Evolutionary conservation across 768 basidiomycete species (phyloP), one percentile per base, ranked within the genome.

Genomic region (Trichaptum fuscoviolaceum): DNA sequence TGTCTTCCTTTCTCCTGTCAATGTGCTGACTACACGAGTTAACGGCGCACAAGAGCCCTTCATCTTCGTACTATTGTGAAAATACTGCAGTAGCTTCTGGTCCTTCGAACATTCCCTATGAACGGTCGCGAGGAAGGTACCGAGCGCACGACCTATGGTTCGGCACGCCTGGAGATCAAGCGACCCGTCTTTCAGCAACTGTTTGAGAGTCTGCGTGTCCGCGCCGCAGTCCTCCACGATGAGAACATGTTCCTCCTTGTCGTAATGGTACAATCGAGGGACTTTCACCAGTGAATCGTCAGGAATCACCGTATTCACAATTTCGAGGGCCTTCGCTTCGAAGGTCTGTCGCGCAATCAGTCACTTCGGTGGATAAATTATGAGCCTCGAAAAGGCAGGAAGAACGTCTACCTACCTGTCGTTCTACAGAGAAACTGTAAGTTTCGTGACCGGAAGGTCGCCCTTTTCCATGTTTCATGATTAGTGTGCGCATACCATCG

Each of bases 171-270:
- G 69, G 2, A 74, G 60, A 1, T 77, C 68, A 2, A 76, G 63
- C 20, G 69, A 75, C 3, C 67, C 69, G 35, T 77, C 73, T 30
- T 79, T 72, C 66, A 84, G 70, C 8, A 80, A 66, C 12, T 77
- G 71, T 68, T 85, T 85, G 60, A 85, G 73, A 1, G 77, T 76
- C 12, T 76, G 66, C 25, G 74, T 67, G 24, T 70, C 69, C 34
- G 71, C 71, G 5, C 89, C 88, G 63, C 79, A 81, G 66, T 90
- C 89, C 59, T 87, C 84, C 80, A 90, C 87, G 71, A 90, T 80
- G 52, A 90, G 79, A 15, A 82, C 83, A 67, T 83, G 77, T 10
- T 73, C 77, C 24, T 74, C 76, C 57, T 80, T 72, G 69, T 90
- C 88, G 71, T 83, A 82, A 36, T 78, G 73, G 70, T 83, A 76